phyloP scores from a whole-genome alignment of 305 asterid genomes.

The Fraxinus ornus region DNA sequence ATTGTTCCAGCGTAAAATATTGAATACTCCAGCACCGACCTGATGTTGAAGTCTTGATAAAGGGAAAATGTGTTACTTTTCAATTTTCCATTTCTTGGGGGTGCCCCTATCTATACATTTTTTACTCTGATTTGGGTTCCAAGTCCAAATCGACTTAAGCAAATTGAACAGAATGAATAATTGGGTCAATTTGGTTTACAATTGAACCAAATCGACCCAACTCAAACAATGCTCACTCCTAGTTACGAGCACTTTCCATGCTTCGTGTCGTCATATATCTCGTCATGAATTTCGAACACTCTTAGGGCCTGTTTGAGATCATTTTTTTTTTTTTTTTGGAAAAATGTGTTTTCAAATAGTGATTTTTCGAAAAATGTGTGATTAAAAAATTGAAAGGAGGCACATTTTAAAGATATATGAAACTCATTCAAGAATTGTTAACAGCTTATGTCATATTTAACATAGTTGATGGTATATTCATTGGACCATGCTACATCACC shows the following conservation, averaged over 20 bases:
- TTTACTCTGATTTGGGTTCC: not conserved
- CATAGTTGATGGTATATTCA: no score
- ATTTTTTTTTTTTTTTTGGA: no score
- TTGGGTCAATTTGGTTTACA: no score
- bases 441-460: no score
- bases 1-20: not conserved
- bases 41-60: not conserved
- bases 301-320: not conserved
- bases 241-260: not conserved
- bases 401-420: no score
- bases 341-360: no score
- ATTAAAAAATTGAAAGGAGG: no score
- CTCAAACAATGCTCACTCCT: not conserved
- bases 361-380: no score
- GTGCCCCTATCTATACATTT: slow-evolving; percentile 20
- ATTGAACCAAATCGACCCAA: not conserved
- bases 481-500: no score
- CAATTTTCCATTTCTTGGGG: not conserved
- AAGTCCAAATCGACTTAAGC: not conserved
- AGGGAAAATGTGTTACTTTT: not conserved
- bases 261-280: not conserved
- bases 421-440: no score
- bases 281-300: not conserved
- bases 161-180: not conserved
- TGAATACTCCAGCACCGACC: not conserved